phyloP scores from a whole-genome alignment of 2,329 filamentous ascomycete genomes.

The Scopulariopsis brevicaulis region DNA sequence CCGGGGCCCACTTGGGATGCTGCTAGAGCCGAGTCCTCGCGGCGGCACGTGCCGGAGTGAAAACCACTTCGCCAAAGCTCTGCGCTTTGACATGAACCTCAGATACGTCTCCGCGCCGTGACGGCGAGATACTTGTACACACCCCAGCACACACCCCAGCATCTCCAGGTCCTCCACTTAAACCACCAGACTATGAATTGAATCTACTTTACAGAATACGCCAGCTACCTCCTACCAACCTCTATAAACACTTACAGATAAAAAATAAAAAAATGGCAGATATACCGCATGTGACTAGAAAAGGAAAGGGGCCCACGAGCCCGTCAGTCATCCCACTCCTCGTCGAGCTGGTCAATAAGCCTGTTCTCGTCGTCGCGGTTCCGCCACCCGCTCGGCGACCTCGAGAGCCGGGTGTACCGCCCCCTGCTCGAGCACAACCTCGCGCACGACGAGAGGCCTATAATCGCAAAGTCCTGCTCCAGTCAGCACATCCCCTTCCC shows the following conservation, averaged over 20 bases:
- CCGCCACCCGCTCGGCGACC: conserved; percentile 35
- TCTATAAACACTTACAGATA: background rate
- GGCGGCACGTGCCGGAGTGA: too few species aligned
- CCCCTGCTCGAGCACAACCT: conserved; percentile 48
- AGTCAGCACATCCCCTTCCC: background rate
- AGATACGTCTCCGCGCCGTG: too few species aligned
- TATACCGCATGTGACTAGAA: background rate
- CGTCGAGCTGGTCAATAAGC: conserved; percentile 89
- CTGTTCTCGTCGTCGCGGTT: conserved; percentile 77
- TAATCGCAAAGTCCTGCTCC: conserved; percentile 51
- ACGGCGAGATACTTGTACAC: too few species aligned
- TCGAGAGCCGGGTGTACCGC: conserved; percentile 55
- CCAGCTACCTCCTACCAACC: background rate
- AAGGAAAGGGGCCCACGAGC: background rate
- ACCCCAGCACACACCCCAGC: too few species aligned
- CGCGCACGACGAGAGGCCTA: conserved; percentile 57
- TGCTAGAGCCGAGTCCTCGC: too few species aligned
- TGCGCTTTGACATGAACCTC: too few species aligned
- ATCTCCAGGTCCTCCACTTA: too few species aligned
- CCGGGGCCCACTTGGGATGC: too few species aligned
- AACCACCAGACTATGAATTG: background rate
- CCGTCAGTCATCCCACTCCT: conserved; percentile 80
- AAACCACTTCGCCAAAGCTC: too few species aligned
- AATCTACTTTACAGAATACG: background rate
- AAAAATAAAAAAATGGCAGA: background rate